Base-by-base conservation (phyloP, 441 rosid species). In the Bocquillonia castaneifolia region DNA sequence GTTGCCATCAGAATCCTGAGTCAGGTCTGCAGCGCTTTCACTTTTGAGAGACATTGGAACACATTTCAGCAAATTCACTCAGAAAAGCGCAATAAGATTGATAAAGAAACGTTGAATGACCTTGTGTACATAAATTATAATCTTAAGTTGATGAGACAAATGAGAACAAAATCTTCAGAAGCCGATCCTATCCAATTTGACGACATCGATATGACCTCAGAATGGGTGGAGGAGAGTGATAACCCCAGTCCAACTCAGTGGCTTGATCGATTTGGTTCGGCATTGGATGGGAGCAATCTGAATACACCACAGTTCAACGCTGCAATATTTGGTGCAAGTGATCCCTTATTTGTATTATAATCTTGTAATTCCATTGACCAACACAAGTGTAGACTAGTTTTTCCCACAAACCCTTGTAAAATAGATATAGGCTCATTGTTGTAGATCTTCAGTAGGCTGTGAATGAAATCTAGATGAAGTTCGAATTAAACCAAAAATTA, bases 121-220 rank as follows among this genome's bases (percentile, higher is more conserved):
- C 82, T 89, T 66, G 78, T 74, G 45, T 89, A 86, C 40, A 81
- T 89, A 55, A 86, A 85, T 77, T 88, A 85, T 82, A 91, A 91
- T 68, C 93, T 91, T 58, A 89, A 78, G 81, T 70, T 91, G 62
- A 84, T 77, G 48, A 88, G 84, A 74, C 85, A 78, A 65, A 82
- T 76, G 83, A 79, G 74, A 74, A 66, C 75, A 52, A 82, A 65
- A 67, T 50, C 82, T 22, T n/a, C 63, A 20, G 97, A 91, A 76
- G 72, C 77, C 9, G 92, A 91, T 72, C 88, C 85, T 17, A 84
- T 87, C 67, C 89, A 77, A 37, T 66, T 73, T 22, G 93, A 89
- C 2, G 97, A 91, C 77, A 87, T 89, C 3, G 96, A 91, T 72
- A 89, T 89, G 97, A 87, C 91, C 57, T 91, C 96, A 6, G 97